Base-by-base conservation (phyloP, 768 basidiomycete genomes). In the Collybia sordida region DNA sequence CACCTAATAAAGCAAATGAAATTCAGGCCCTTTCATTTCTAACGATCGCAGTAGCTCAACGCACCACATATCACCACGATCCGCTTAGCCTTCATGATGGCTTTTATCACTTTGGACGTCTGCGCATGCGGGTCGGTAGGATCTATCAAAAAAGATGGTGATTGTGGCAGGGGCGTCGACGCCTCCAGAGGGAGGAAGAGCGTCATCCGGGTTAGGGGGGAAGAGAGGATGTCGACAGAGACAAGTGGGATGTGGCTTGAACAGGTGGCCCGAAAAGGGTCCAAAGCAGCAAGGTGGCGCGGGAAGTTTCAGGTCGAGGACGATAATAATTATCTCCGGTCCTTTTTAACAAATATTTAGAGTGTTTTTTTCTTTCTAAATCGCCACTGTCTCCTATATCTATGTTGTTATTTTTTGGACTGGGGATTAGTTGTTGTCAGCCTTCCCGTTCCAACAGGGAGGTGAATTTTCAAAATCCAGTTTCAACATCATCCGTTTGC, bases 31-130 rank as follows among this genome's bases (percentile, higher is more conserved):
- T 35, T 11, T 28, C 34, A 15, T 9, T 14, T 15, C 14, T 27
- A 38, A 42, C 50, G 53, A 34, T 40, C 38, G 27, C 54, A 31
- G 31, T 14, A 31, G 31, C 11, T 11, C 31, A 36, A 79, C 86
- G 60, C 50, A 90, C 91, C 92, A 64, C 86, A 90, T 48, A 94
- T 81, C 57, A 93, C 85, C n/a, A 92, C 89, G 60, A 94, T 79
- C 45, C 88, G 79, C 65, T 80, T 86, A 6, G 92, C 88, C 68
- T 88, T 90, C 60, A 88, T 63, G 54, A 93, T 83, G 24, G 88
- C 73, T 59, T 79, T 83, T 50, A 87, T 68, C 14, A 79, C 76
- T 55, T 75, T 81, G 45, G 72, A 66, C 28, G 86, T 61, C 47
- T 86, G 81, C 31, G 68, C 61, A 24, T 54, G 58, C 14, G 72